Base-by-base conservation (phyloP, 768 basidiomycete species). In the Boletus speciosus region DNA sequence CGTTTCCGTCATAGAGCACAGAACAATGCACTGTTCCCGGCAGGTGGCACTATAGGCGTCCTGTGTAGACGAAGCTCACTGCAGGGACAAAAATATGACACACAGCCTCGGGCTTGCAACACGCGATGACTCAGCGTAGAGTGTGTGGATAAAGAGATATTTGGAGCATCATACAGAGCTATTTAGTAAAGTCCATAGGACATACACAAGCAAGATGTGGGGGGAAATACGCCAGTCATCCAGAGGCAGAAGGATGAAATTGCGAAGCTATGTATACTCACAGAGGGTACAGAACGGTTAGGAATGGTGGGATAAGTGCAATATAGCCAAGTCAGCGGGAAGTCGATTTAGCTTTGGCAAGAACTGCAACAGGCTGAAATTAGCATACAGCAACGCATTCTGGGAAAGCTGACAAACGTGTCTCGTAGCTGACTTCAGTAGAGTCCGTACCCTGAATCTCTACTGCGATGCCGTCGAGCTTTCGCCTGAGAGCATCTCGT, bases 371-470 rank as follows among this genome's bases (percentile, higher is more conserved):
- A 9, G 19, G 35, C 15, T 4, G 25, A 25, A 3, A 44, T 68
- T 45, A 66, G 52, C 44, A 40, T 6, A 44, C 27, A 6, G 32
- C 16, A 41, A n/a, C 14, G 1, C 25, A 23, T 5, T 19, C 12
- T 0, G 29, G 15, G 10, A 32, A 36, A 35, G 12, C 16, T 1
- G 52, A 74, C 83, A 53, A 42, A 96, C 95, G 78, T 59, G 71
- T 76, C 39, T 92, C 84, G 61, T 83, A 75, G 27, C 81, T 76
- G 58, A 97, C 79, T 68, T 98, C 93, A 56, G 71, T 69, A 54
- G 55, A 70, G 37, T 91, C 92, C 46, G 90, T 94, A 52, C 81
- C 95, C 73, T 98, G 95, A 57, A 98, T 80, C 73, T 98, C 94
- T 46, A 81, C 58, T 2, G 81, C 76, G 65, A 97, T 81, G 41